Base-by-base conservation (phyloP, 2,329 filamentous ascomycete genomes). In the Penicillium sp. region DNA sequence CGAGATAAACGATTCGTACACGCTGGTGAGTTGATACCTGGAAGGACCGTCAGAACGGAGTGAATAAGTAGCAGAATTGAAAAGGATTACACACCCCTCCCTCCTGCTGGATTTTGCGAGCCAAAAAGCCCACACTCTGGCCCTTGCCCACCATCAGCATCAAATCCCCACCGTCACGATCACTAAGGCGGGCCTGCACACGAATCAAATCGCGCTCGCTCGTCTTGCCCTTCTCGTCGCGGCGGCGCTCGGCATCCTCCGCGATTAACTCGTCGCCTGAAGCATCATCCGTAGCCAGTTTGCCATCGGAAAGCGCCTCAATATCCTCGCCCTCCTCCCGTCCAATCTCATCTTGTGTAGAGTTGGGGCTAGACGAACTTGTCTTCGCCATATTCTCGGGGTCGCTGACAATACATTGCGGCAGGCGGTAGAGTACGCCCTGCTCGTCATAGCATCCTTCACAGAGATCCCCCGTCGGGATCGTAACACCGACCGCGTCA, bases 1-100 rank as follows among this genome's bases (percentile, higher is more conserved):
- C 92, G 71, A 94, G 80, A 69, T 95, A 95, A 18, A 84, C 86
- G 53, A 96, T 81, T 48, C 84, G 83, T 45, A 96, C 76, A 43
- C 78, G 81, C 55, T 82, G 83, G 40, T 75, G 76, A 7, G 76
- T 67, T 2, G 79, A 70, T 28, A 92, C 74, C 87, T 88, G 60
- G 16, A 35, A 30, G 28, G 28, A 48, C 25, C 6, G 46, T 58
- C 42, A 60, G 46, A 24, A 45, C 18, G 18, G 38, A 33, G 25
- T 13, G 18, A 13, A 22, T 43, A 16, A 20, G 16, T 8, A 30
- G 40, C 30, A 20, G 11, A 7, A 24, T 9, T n/a, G 13, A 16
- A 24, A 16, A 44, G 43, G 75, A 83, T 70, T 76, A 90, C 87
- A 59, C 78, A 90, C 87, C 60, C 78, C 77, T 27, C 82, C 81